Percentiles rank a stretch among this genome's conserved stretches.
These are phyloP conservation scores for Fusarium xylarioides DNA, from an alignment of 2,329 filamentous ascomycete species.

Conservation along the genomic window DNA sequence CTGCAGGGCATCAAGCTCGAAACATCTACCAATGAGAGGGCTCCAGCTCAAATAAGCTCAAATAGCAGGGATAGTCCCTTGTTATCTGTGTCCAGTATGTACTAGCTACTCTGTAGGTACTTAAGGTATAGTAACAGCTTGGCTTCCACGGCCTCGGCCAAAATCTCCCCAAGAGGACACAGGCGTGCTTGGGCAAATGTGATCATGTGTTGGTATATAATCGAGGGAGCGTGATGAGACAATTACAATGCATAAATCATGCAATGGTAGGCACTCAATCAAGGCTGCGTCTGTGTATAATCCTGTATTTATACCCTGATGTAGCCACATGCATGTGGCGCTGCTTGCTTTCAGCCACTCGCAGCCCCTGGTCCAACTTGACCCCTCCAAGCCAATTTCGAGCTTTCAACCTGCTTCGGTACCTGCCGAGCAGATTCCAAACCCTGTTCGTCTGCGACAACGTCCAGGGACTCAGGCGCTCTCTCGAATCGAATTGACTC, in stretches of 20 bases:
- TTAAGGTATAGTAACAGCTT: neutral
- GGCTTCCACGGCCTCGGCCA: neutral
- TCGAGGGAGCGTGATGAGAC: neutral
- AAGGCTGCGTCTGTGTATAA: neutral
- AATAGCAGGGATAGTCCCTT: constrained; percentile 3
- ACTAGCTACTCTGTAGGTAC: neutral
- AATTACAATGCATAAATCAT: neutral
- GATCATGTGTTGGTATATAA: neutral
- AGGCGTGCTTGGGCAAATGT: neutral
- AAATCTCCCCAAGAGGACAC: neutral
- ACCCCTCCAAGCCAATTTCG: constrained; percentile 23
- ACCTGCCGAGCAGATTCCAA: constrained; percentile 29
- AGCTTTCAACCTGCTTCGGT: constrained; percentile 21
- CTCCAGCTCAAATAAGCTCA: constrained; percentile 10
- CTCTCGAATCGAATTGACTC: neutral
- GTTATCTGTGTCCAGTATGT: neutral
- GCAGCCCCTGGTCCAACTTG: constrained; percentile 21
- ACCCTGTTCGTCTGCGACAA: constrained; percentile 2
- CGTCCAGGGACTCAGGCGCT: neutral
- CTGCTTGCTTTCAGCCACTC: neutral
- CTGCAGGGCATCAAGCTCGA: neutral
- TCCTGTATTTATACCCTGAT: neutral
- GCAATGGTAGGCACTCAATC: neutral
- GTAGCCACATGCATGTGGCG: constrained; percentile 25
- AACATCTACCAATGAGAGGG: neutral